phyloP scores from a whole-genome alignment of 768 basidiomycete species.

The Cystobasidiopsis lactophilus region DNA sequence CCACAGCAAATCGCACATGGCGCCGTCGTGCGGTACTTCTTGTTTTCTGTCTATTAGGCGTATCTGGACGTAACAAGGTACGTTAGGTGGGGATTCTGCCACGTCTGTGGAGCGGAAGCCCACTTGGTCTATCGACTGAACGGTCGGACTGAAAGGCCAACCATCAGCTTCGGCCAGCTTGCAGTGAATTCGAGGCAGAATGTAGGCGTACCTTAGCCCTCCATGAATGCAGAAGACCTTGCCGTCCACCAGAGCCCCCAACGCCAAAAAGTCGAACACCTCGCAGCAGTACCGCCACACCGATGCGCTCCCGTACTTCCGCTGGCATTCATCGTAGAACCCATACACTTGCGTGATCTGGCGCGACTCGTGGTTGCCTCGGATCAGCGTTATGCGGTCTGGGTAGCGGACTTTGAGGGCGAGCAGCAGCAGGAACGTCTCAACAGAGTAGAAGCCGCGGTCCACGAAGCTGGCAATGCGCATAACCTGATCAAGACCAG shows the following conservation, averaged over 20 bases:
- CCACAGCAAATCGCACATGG: slow-evolving; percentile 99
- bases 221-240: slow-evolving; percentile 95
- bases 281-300: slow-evolving; percentile 99
- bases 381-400: slow-evolving; percentile 88
- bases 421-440: slow-evolving; percentile 91
- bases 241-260: slow-evolving; percentile 91
- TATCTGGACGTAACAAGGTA: slow-evolving; percentile 38
- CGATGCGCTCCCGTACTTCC: slow-evolving; percentile 99
- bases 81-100: background rate
- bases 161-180: too few relatives aligned
- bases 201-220: slow-evolving; percentile 31
- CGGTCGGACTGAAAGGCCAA: slow-evolving; percentile 78
- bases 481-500: slow-evolving; percentile 38
- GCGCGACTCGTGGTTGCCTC: slow-evolving; percentile 95
- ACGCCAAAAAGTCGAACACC: slow-evolving; percentile 86
- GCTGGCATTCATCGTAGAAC: slow-evolving; percentile 96
- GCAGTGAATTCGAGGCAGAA: background rate
- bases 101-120: background rate
- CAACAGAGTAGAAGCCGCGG: slow-evolving; percentile 97
- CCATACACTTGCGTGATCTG: slow-evolving; percentile 99
- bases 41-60: slow-evolving; percentile 85
- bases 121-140: slow-evolving; percentile 74
- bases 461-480: slow-evolving; percentile 79
- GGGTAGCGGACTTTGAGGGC: slow-evolving; percentile 97
- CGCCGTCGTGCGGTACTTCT: slow-evolving; percentile 93